phyloP scores from a whole-genome alignment of 73 alveolate genomes.

The Stentor roeselii region DNA sequence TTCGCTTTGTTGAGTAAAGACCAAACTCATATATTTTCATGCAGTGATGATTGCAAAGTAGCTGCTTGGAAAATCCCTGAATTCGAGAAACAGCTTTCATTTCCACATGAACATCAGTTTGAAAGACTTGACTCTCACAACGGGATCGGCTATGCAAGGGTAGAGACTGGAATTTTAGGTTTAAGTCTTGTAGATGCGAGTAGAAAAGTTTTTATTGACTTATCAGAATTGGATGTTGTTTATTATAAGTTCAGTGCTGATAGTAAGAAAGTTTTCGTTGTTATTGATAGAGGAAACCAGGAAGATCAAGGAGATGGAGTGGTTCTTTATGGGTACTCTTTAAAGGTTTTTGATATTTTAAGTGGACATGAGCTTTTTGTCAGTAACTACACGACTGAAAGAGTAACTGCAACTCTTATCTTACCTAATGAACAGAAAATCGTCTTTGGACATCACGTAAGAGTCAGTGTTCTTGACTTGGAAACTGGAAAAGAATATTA shows the following conservation, averaged over 20 bases:
- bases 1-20: not conserved
- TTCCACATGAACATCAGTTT: not conserved
- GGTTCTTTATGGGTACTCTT: no score
- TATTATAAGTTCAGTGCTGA: not conserved
- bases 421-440: not conserved
- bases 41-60: not conserved
- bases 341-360: not conserved
- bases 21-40: not conserved
- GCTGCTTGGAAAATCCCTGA: slow-evolving; percentile 4
- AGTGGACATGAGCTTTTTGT: not conserved
- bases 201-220: not conserved
- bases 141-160: not conserved
- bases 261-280: not conserved
- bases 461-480: not conserved
- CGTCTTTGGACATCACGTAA: not conserved
- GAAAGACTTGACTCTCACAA: not conserved
- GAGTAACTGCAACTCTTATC: not conserved
- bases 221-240: not conserved
- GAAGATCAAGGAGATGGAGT: not conserved
- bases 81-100: not conserved
- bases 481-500: not conserved
- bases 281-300: no score
- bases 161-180: not conserved
- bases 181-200: not conserved
- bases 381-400: not conserved